Evolutionary conservation across 225 moss, liverwort and hornwort genomes (phyloP), one percentile per base, ranked within the genome.

Genomic region (Marchantia paleacea): DNA sequence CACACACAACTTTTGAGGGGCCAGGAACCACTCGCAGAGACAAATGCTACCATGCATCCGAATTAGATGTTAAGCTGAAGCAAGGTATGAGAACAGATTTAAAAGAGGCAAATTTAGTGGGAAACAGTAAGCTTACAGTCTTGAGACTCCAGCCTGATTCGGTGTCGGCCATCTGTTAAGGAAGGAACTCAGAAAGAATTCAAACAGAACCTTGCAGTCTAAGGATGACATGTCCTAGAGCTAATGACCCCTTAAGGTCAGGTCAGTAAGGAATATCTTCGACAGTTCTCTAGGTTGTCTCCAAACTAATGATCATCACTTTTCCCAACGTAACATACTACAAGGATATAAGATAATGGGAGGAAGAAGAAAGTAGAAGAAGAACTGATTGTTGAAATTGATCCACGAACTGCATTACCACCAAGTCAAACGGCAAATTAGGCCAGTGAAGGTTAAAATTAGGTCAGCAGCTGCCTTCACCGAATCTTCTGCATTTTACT

Each of bases 281-380:
- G 26, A 67, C 28, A 7, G 0, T 9, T 30, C 4, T 28, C 13
- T 62, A 7, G 24, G 18, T 62, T 62, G 24, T n/a, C n/a, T 62
- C 10, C n/a, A 24, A 19, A 62, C 15, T 62, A 8, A 7, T 0
- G 8, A 19, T 62, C 6, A 62, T n/a, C 24, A 62, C 0, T 62
- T n/a, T 24, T 62, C 6, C 62, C 62, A n/a, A n/a, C 8, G n/a
- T 16, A 22, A 62, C 4, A 55, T 18, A 16, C 18, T 77, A 3
- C 2, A 87, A 91, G 94, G 94, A 96, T 96, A 94, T 96, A 96
- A 94, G 83, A 96, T 96, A 55, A 96, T 96, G 29, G 96, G 94
- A 55, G 96, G 96, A 30, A 96, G 69, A 54, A 96, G 79, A n/a
- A 92, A 92, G 72, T 96, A 96, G 67, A 96, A 96, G 87, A 94